Percentiles rank a stretch among this genome's conserved stretches.
These are phyloP conservation scores for Russula sp. DNA, from an alignment of 768 basidiomycete species.

Conservation along the genomic window DNA sequence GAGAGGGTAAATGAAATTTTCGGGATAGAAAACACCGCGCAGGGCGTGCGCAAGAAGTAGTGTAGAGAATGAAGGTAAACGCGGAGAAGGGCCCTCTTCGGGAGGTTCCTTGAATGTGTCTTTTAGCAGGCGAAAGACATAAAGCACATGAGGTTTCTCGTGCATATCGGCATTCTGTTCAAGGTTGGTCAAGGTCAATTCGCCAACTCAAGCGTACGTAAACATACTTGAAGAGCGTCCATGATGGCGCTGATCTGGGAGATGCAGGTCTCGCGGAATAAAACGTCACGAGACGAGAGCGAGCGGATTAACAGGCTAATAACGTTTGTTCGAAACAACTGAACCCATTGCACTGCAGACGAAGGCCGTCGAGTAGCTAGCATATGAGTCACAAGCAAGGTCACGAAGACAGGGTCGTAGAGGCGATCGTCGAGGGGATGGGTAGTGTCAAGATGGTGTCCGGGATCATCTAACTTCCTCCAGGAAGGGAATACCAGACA, in stretches of 20 bases:
- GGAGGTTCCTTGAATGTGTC: constrained; percentile 46
- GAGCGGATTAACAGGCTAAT: constrained; percentile 66
- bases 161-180: constrained; percentile 57
- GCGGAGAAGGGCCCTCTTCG: constrained; percentile 35
- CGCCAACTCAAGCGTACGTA: neutral
- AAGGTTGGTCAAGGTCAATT: constrained; percentile 29
- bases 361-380: constrained; percentile 53
- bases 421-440: constrained; percentile 36
- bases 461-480: constrained; percentile 44
- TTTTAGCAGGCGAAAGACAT: constrained; percentile 63
- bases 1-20: constrained; percentile 81
- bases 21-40: constrained; percentile 78
- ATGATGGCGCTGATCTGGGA: constrained; percentile 58
- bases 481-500: constrained; percentile 66
- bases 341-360: constrained; percentile 74
- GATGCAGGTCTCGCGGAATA: constrained; percentile 54
- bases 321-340: constrained; percentile 76
- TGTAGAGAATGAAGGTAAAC: constrained; percentile 72
- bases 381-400: constrained; percentile 60
- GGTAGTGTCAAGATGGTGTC: constrained; percentile 22
- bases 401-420: constrained; percentile 79
- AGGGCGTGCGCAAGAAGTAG: constrained; percentile 81
- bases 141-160: constrained; percentile 66
- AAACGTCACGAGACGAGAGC: constrained; percentile 58
- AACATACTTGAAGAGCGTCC: constrained; percentile 56